phyloP scores from a whole-genome alignment of 2,329 filamentous ascomycete genomes.

The Fusarium tupiense region DNA sequence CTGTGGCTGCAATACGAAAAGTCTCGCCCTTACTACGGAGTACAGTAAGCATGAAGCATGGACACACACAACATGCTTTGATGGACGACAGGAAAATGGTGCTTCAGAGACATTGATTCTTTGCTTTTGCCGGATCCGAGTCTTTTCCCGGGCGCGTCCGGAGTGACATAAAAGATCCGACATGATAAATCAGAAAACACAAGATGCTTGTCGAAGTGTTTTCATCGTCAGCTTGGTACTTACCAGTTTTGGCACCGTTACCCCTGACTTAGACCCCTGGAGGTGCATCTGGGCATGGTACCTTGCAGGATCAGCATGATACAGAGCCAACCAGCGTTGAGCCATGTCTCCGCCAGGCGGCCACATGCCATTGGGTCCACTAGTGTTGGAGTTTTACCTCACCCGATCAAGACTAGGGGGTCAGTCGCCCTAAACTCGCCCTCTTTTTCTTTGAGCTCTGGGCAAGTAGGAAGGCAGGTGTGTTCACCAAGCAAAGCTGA shows the following conservation, averaged over 20 bases:
- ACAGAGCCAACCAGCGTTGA: slow-evolving; percentile 33
- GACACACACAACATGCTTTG: not conserved
- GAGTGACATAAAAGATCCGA: slow-evolving; percentile 18
- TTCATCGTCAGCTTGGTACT: slow-evolving; percentile 5
- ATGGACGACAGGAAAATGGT: not conserved
- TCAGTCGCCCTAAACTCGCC: slow-evolving; percentile 28
- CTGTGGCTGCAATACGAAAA: slow-evolving; percentile 23
- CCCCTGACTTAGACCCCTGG: slow-evolving; percentile 39
- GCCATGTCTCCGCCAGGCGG: slow-evolving; percentile 24
- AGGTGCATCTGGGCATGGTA: slow-evolving; percentile 27
- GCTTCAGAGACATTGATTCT: not conserved
- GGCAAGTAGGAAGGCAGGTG: not conserved
- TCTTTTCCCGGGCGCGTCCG: not conserved
- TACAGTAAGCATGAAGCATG: not conserved
- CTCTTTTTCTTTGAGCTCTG: slow-evolving; percentile 5
- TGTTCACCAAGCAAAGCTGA: not conserved
- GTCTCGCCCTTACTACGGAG: slow-evolving; percentile 18
- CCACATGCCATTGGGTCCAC: slow-evolving; percentile 38
- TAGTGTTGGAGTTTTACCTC: slow-evolving; percentile 38
- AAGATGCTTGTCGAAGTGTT: slow-evolving; percentile 1
- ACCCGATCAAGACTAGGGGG: slow-evolving; percentile 36
- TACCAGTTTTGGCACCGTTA: slow-evolving; percentile 25
- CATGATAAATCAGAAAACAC: slow-evolving; percentile 6
- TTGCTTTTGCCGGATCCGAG: slow-evolving; percentile 26
- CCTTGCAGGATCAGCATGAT: slow-evolving; percentile 39